Conservation (phyloP, 2,329 filamentous ascomycete species). For the Diatrype stigma region DNA sequence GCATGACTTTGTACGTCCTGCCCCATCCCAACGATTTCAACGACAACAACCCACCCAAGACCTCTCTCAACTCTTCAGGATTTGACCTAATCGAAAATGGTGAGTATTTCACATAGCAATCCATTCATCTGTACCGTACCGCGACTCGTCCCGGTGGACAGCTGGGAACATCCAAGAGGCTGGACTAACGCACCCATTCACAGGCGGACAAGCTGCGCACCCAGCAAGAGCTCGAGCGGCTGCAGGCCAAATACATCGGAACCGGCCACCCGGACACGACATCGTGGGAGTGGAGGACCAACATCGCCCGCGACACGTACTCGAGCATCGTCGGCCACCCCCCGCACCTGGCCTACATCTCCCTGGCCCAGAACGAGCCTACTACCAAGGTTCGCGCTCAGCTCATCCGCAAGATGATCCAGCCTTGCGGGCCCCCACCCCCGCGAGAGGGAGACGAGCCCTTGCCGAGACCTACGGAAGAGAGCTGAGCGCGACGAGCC, state of each 20-base stretch:
- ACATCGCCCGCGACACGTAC: constrained; percentile 91
- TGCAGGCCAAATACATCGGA: constrained; percentile 93
- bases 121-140: too few species aligned
- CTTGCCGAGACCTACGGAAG: constrained; percentile 7
- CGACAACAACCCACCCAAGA: too few species aligned
- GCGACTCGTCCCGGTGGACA: too few species aligned
- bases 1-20: too few species aligned
- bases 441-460: constrained; percentile 46
- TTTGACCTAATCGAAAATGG: too few species aligned
- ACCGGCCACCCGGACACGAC: constrained; percentile 96
- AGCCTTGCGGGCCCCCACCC: constrained; percentile 56
- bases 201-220: constrained; percentile 96
- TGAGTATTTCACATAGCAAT: too few species aligned
- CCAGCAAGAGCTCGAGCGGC: constrained; percentile 93
- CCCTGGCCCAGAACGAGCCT: constrained; percentile 82
- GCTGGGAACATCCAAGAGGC: too few species aligned
- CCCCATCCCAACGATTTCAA: too few species aligned
- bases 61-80: too few species aligned
- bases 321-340: constrained; percentile 87
- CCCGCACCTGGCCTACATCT: constrained; percentile 81
- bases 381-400: constrained; percentile 73
- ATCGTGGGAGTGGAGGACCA: constrained; percentile 95
- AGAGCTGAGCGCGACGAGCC: not conserved
- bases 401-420: constrained; percentile 77
- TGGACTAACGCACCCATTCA: not conserved